These are phyloP conservation scores for Tricholoma furcatifolium DNA, from an alignment of 768 basidiomycete genomes.

Conservation along the genomic window DNA sequence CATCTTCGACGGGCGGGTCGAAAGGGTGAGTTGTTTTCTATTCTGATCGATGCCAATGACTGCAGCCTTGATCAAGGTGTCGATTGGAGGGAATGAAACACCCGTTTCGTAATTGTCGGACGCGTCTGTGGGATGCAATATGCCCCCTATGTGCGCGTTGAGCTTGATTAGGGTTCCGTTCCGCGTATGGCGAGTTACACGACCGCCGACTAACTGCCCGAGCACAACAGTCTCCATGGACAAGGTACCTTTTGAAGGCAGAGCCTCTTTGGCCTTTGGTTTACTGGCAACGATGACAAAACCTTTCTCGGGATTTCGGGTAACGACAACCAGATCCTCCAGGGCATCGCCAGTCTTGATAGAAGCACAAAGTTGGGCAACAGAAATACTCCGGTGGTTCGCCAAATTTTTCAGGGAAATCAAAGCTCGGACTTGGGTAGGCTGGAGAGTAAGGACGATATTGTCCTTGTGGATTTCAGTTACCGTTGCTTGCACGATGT, in stretches of 20 bases:
- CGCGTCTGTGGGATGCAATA: slow-evolving; percentile 78
- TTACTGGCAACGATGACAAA: slow-evolving; percentile 83
- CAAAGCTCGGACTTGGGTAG: slow-evolving; percentile 70
- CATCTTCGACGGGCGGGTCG: slow-evolving; percentile 74
- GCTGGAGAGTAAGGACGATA: slow-evolving; percentile 68
- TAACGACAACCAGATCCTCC: slow-evolving; percentile 82
- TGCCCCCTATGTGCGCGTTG: slow-evolving; percentile 66
- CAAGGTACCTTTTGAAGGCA: slow-evolving; percentile 48
- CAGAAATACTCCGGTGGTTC: slow-evolving; percentile 65
- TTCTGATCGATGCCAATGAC: slow-evolving; percentile 69
- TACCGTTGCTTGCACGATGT: slow-evolving; percentile 68
- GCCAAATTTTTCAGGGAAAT: slow-evolving; percentile 89
- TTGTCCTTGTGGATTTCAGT: slow-evolving; percentile 86
- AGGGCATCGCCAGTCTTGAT: slow-evolving; percentile 72
- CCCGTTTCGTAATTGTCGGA: slow-evolving; percentile 75
- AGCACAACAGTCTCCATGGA: slow-evolving; percentile 64
- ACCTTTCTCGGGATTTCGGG: slow-evolving; percentile 81
- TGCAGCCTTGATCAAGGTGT: slow-evolving; percentile 65
- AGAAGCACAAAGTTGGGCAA: slow-evolving; percentile 60
- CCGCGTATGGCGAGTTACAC: slow-evolving; percentile 71
- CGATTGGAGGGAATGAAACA: slow-evolving; percentile 55
- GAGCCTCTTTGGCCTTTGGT: slow-evolving; percentile 53
- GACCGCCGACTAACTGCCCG: slow-evolving; percentile 78
- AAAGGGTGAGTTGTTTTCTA: slow-evolving; percentile 72
- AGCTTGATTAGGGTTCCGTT: slow-evolving; percentile 80